A percentile compares a stretch with the other conserved stretches of the same genome.
phyloP scores from a whole-genome alignment of 2,329 filamentous ascomycete species.

The Podosphaera fusca region DNA sequence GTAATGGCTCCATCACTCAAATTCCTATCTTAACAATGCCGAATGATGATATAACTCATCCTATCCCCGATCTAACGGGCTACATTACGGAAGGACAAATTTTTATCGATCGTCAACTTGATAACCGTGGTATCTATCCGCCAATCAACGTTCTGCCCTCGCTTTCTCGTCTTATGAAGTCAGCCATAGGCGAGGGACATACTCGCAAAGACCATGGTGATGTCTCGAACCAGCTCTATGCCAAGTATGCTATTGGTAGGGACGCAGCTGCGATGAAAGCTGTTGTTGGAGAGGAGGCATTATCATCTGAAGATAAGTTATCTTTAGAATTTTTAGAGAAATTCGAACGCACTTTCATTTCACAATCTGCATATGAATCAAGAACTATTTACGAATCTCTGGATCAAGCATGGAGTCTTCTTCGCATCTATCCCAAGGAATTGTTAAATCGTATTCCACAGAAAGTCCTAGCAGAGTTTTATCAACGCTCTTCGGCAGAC shows the following conservation, averaged over 20 bases:
- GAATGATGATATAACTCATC: constrained; percentile 98
- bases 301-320: constrained; percentile 90
- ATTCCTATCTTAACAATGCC: constrained; percentile 99
- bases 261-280: constrained; percentile 98
- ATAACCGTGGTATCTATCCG: constrained; percentile 96
- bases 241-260: constrained; percentile 97
- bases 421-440: constrained; percentile 95
- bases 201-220: constrained; percentile 93
- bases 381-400: constrained; percentile 82
- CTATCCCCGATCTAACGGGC: constrained; percentile 93
- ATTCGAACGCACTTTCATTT: constrained; percentile 89
- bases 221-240: constrained; percentile 97
- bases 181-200: constrained; percentile 91
- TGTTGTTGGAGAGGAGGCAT: constrained; percentile 90
- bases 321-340: constrained; percentile 96
- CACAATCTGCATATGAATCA: constrained; percentile 77
- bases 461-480: constrained; percentile 66
- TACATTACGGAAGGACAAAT: constrained; percentile 99
- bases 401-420: constrained; percentile 85
- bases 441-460: constrained; percentile 82
- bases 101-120: constrained; percentile 76
- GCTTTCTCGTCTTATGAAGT: constrained; percentile 98
- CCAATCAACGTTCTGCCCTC: constrained; percentile 97
- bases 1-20: constrained; percentile 96
- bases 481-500: constrained; percentile 42